A percentile compares a stretch with the other conserved stretches of the same genome.
Evolutionary conservation across 345 rosid species (phyloP).

Genomic region (Pelargonium nanum): DNA sequence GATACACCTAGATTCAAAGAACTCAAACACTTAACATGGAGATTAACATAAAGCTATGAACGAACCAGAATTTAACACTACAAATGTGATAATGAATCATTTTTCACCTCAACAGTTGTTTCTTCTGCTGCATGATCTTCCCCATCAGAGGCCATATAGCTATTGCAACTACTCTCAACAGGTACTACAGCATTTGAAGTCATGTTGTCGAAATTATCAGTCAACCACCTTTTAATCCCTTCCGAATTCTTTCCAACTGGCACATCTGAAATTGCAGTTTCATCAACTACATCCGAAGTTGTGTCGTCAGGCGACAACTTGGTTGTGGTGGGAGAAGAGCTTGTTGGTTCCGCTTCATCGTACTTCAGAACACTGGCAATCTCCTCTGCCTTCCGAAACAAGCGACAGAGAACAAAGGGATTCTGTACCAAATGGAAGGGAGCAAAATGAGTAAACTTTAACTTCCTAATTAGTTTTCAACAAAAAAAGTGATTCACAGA

Average conservation of each 20-base stretch:
- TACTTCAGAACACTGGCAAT: constrained; percentile 26
- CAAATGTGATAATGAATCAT: constrained; percentile 1
- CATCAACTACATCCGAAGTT: constrained; percentile 58
- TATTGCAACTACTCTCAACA: constrained; percentile 34
- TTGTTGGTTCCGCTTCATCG: constrained; percentile 42
- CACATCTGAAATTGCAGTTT: constrained; percentile 24
- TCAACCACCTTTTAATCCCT: constrained; percentile 23
- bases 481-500: too few species aligned
- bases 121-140: constrained; percentile 40
- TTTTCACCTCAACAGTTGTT: constrained; percentile 31
- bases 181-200: constrained; percentile 20
- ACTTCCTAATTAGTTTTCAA: too few species aligned
- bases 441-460: background rate
- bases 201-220: constrained; percentile 18
- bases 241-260: constrained; percentile 19
- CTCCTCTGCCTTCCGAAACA: constrained; percentile 69
- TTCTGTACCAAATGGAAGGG: constrained; percentile 21
- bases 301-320: constrained; percentile 57
- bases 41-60: background rate
- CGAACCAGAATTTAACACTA: background rate
- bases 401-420: constrained; percentile 73
- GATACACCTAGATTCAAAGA: constrained; percentile 1
- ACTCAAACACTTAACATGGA: background rate
- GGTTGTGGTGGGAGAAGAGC: constrained; percentile 35
- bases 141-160: constrained; percentile 38